Conservation (phyloP, 192 early-diverging fungal species). For the Bifiguratus adelaidae region DNA sequence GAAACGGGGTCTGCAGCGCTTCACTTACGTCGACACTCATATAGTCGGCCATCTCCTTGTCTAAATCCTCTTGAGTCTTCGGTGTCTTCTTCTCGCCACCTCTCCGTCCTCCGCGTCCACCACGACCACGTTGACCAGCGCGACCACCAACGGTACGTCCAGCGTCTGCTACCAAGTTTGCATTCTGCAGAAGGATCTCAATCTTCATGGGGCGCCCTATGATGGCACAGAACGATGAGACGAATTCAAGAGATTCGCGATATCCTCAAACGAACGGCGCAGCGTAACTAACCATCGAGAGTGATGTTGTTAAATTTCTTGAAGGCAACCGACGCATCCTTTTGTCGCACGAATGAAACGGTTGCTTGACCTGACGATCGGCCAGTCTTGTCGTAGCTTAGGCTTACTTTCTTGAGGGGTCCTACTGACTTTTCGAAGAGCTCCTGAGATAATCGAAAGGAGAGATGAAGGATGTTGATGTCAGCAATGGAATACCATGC, state of each 20-base stretch:
- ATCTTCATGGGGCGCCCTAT: slow-evolving; percentile 30
- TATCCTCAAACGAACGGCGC: no score
- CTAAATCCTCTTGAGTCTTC: slow-evolving; percentile 32
- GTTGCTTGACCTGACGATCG: slow-evolving; percentile 34
- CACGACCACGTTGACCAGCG: slow-evolving; percentile 14
- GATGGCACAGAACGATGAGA: not conserved
- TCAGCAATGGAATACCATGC: not conserved
- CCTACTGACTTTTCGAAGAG: slow-evolving; percentile 29
- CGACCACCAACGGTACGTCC: slow-evolving; percentile 9
- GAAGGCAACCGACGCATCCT: slow-evolving; percentile 31
- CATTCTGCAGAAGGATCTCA: slow-evolving; percentile 26
- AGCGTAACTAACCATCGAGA: slow-evolving; percentile 23
- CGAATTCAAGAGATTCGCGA: not conserved
- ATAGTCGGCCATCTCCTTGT: slow-evolving; percentile 36
- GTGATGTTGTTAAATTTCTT: slow-evolving; percentile 36
- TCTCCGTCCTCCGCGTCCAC: slow-evolving; percentile 13
- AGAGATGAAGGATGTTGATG: not conserved
- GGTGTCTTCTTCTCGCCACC: slow-evolving; percentile 17
- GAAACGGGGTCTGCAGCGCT: no score
- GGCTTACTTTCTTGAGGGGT: slow-evolving; percentile 33
- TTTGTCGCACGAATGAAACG: slow-evolving; percentile 28
- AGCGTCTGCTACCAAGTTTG: slow-evolving; percentile 18
- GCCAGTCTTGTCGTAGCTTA: slow-evolving; percentile 38
- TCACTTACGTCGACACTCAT: slow-evolving; percentile 28
- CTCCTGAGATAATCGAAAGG: slow-evolving; percentile 12